Conservation (phyloP, 225 moss, liverwort and hornwort species). For the Antitrichia curtipendula region DNA sequence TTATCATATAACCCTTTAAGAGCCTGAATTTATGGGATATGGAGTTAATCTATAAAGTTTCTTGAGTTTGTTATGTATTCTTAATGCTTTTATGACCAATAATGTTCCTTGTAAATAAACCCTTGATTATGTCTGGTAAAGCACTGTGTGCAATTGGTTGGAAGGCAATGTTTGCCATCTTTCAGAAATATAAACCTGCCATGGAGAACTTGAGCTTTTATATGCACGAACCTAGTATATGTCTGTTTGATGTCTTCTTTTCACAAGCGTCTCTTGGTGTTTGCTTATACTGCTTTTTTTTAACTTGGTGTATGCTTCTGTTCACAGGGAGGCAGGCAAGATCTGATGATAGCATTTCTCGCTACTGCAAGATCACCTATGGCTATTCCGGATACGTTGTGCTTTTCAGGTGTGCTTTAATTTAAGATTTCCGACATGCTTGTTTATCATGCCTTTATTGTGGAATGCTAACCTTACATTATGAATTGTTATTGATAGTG, state of each 20-base stretch:
- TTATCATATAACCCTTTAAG: background rate
- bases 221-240: background rate
- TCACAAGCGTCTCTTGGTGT: background rate
- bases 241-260: background rate
- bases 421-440: background rate
- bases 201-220: background rate
- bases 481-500: background rate
- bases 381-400: constrained; percentile 68
- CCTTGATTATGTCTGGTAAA: background rate
- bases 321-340: constrained; percentile 65
- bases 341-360: constrained; percentile 65
- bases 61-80: background rate
- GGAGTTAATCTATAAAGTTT: background rate
- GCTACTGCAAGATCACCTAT: constrained; percentile 75
- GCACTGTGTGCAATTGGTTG: background rate
- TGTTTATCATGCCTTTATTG: background rate
- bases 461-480: background rate
- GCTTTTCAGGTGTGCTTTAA: constrained; percentile 49
- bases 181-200: background rate
- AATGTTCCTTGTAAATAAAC: background rate
- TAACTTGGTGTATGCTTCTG: background rate
- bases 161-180: background rate
- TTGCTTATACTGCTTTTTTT: background rate
- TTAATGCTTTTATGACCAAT: background rate
- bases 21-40: background rate